phyloP scores from a whole-genome alignment of 371 early-diverging fungal species.

The Apophysomyces trapeziformis region DNA sequence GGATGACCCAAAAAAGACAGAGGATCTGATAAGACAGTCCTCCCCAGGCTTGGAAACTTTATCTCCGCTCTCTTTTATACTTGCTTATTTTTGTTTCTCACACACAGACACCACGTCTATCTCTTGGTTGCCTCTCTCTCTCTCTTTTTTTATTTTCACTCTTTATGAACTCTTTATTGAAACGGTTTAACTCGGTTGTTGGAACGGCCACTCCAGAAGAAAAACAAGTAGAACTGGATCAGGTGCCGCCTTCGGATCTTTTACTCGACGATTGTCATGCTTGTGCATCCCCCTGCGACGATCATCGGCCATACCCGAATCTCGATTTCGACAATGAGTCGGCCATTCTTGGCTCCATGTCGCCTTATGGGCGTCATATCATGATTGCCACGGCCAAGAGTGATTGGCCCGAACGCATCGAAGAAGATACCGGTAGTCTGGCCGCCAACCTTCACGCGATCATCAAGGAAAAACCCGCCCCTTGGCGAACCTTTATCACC shows the following conservation, averaged over 20 bases:
- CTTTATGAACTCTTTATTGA: slow-evolving; percentile 2
- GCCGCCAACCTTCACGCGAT: slow-evolving; percentile 26
- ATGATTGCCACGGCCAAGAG: slow-evolving; percentile 64
- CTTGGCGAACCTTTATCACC: slow-evolving; percentile 37
- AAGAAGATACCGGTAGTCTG: slow-evolving; percentile 45
- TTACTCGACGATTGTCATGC: slow-evolving; percentile 36
- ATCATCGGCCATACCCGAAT: slow-evolving; percentile 65
- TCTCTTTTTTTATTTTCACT: not conserved
- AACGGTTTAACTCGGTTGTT: not conserved
- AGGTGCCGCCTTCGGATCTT: slow-evolving; percentile 14
- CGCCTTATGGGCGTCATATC: slow-evolving; percentile 70
- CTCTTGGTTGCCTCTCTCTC: not conserved
- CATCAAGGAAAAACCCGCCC: slow-evolving; percentile 9
- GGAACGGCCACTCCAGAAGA: slow-evolving; percentile 1
- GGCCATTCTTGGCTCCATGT: slow-evolving; percentile 59
- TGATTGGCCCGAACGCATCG: slow-evolving; percentile 61
- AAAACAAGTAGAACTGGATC: slow-evolving; percentile 1
- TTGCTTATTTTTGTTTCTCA: no score
- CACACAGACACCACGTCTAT: not conserved
- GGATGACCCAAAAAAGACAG: not conserved
- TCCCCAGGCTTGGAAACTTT: not conserved
- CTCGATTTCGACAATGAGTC: slow-evolving; percentile 63
- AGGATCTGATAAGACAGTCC: slow-evolving; percentile 1
- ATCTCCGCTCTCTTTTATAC: not conserved
- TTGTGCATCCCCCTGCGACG: slow-evolving; percentile 50